These are phyloP conservation scores for Quercus phellos DNA, from an alignment of 331 rosid species.

Conservation along the genomic window DNA sequence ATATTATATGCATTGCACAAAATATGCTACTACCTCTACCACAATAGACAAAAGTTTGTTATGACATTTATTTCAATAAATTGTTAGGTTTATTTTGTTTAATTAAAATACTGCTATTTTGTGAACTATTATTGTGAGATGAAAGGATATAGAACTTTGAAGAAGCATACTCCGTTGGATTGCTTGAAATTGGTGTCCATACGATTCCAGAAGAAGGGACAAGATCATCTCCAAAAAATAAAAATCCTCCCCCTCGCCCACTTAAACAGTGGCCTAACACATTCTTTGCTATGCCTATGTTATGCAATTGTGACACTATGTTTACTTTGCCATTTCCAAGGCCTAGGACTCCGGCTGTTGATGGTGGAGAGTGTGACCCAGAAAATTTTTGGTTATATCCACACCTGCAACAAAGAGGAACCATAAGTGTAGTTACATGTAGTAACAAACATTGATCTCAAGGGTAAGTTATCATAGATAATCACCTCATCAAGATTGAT, in stretches of 20 bases:
- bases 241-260: slow-evolving; percentile 55
- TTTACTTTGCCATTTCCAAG: slow-evolving; percentile 64
- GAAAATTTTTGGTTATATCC: slow-evolving; percentile 50
- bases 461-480: neutral
- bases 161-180: slow-evolving; percentile 42
- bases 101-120: too few relatives aligned
- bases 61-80: too few relatives aligned
- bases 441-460: neutral
- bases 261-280: slow-evolving; percentile 80
- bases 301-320: slow-evolving; percentile 54
- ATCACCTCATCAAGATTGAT: too few relatives aligned
- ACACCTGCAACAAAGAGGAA: slow-evolving; percentile 48
- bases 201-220: slow-evolving; percentile 53
- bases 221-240: slow-evolving; percentile 62
- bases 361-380: slow-evolving; percentile 25
- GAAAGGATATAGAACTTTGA: neutral
- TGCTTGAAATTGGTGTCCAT: slow-evolving; percentile 53
- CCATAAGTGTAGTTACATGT: neutral
- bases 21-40: neutral
- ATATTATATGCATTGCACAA: neutral
- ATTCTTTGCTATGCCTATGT: slow-evolving; percentile 39
- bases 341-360: slow-evolving; percentile 75
- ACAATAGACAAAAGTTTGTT: too few relatives aligned
- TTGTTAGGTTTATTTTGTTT: too few relatives aligned
- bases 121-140: neutral